Conservation (phyloP, 768 basidiomycete genomes). For the Auriscalpium microsporum region DNA sequence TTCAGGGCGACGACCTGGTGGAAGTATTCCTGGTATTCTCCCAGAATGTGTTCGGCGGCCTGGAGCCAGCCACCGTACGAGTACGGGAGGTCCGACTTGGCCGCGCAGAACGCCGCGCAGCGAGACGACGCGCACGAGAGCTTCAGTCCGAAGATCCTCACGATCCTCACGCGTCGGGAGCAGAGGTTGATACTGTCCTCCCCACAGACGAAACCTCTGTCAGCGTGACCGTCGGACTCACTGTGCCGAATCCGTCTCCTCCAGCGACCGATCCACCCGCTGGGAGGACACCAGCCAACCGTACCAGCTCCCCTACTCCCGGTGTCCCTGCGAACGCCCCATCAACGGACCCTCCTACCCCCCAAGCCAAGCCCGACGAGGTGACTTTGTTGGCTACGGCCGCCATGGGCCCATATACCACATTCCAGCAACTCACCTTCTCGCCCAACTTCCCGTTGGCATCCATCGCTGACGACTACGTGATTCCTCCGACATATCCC, state of each 20-base stretch:
- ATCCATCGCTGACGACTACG: slow-evolving; percentile 81
- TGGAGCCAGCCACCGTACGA: slow-evolving; percentile 87
- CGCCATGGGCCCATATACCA: slow-evolving; percentile 78
- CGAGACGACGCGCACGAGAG: slow-evolving; percentile 71
- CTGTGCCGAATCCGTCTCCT: slow-evolving; percentile 42
- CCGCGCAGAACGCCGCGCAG: slow-evolving; percentile 78
- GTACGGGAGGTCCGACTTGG: slow-evolving; percentile 92
- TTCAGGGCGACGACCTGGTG: slow-evolving; percentile 88
- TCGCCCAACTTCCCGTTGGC: slow-evolving; percentile 84
- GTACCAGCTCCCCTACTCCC: slow-evolving; percentile 34
- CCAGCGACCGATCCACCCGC: slow-evolving; percentile 29
- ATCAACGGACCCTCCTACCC: slow-evolving; percentile 24
- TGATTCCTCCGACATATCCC: slow-evolving; percentile 86
- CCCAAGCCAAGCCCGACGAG: slow-evolving; percentile 51
- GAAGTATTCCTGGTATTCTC: slow-evolving; percentile 88
- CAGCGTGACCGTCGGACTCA: slow-evolving; percentile 42
- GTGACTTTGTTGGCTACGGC: slow-evolving; percentile 57
- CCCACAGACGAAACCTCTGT: slow-evolving; percentile 42
- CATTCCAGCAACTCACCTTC: slow-evolving; percentile 84
- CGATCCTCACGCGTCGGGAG: slow-evolving; percentile 37
- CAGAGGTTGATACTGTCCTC: slow-evolving; percentile 32
- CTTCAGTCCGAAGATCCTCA: slow-evolving; percentile 43
- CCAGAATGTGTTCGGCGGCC: slow-evolving; percentile 87
- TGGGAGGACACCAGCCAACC: too few relatives aligned
- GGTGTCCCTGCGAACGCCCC: slow-evolving; percentile 3